These are phyloP conservation scores for Periconia digitata DNA, from an alignment of 2,329 filamentous ascomycete species.

Conservation along the genomic window DNA sequence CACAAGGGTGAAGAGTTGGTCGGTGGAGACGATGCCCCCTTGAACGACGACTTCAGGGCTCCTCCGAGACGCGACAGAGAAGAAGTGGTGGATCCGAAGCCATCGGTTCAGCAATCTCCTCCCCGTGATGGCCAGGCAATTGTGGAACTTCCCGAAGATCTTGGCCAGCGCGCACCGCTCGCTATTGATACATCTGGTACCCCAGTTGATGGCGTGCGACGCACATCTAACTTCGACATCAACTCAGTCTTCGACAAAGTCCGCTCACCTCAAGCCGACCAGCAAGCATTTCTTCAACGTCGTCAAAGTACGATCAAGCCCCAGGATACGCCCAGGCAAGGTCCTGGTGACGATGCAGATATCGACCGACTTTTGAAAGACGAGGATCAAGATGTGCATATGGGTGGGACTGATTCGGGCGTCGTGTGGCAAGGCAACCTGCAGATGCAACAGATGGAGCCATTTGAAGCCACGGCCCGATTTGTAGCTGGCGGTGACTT, in stretches of 20 bases:
- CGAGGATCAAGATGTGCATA: constrained; percentile 76
- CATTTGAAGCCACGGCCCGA: constrained; percentile 75
- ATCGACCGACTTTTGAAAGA: constrained; percentile 86
- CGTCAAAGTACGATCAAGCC: constrained; percentile 53
- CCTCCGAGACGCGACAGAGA: constrained; percentile 30
- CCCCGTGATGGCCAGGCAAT: constrained; percentile 13
- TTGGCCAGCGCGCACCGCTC: constrained; percentile 28
- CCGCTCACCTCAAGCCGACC: constrained; percentile 65
- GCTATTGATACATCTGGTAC: constrained; percentile 36
- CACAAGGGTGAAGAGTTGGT: constrained; percentile 95
- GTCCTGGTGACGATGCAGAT: constrained; percentile 77
- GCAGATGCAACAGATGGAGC: constrained; percentile 73
- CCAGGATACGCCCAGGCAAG: constrained; percentile 47
- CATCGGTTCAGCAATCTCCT: constrained; percentile 18
- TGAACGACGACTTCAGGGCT: constrained; percentile 31
- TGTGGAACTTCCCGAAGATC: constrained; percentile 40
- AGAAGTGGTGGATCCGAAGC: constrained; percentile 24
- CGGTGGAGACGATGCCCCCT: constrained; percentile 62
- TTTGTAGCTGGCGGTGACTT: constrained; percentile 85
- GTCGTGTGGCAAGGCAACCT: constrained; percentile 56
- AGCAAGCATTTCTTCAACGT: constrained; percentile 50
- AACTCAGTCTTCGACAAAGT: constrained; percentile 83
- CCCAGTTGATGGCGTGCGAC: constrained; percentile 42
- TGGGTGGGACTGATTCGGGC: constrained; percentile 72
- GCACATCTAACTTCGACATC: constrained; percentile 75